Base-by-base conservation (phyloP, 2,329 filamentous ascomycete genomes). In the Microthyrium microscopicum region DNA sequence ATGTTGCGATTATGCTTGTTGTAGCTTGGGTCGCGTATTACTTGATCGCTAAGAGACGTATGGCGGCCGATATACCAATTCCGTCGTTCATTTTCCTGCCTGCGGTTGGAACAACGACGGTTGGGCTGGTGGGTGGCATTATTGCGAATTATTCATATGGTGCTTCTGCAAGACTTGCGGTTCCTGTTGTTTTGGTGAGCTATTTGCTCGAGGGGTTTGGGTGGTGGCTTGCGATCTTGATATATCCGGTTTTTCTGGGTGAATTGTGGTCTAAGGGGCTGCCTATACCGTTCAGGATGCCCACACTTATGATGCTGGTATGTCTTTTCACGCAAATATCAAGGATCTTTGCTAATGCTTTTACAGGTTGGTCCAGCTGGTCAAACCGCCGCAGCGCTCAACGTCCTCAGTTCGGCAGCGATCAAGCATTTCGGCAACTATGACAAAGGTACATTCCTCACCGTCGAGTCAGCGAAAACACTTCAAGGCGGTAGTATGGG, bases 381-480 rank as follows among this genome's bases (percentile, higher is more conserved):
- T 7, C 42, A 44, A 31, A 20, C 33, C 5, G 35, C 37, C 5
- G 39, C 41, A 21, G 42, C 42, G 15, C 18, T 40, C 2, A 37
- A 41, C 19, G 12, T 33, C 12, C 39, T 43, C 9, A 41, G 42
- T 5, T 24, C 29, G 9, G 41, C 42, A 12, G 37, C 41, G 11
- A 28, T 11, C n/a, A 35, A 19, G n/a, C 21, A 41, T 30, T 44
- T 44, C 26, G 39, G 33, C 5, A 17, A 16, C 7, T 44, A 44
- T 33, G 29, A 24, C 28, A 40, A 37, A 21, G 42, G 42, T 11
- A 43, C 41, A 3, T 41, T 44, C 33, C 31, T 44, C n/a, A 34
- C 13, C 11, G n/a, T 16, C 4, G 21, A 20, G 8, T 21, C 34
- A 15, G 42, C 33, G 4, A 17, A 13, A 4, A 16, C 37, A 4